phyloP scores from a whole-genome alignment of 768 basidiomycete genomes.

The Lactarius evosmus region DNA sequence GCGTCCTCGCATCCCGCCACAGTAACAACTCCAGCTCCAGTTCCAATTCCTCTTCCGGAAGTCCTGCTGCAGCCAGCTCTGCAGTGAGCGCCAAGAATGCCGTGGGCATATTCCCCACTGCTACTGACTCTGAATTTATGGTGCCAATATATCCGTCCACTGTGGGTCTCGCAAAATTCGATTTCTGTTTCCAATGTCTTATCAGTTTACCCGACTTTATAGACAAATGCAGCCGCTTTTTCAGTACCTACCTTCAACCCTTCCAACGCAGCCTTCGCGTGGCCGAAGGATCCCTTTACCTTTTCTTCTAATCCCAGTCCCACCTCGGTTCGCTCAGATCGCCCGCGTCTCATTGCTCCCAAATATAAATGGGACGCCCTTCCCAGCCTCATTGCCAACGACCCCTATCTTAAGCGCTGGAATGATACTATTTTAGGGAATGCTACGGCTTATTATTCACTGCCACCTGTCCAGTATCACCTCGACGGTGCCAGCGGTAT shows the following conservation, averaged over 20 bases:
- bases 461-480: constrained; percentile 64
- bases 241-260: constrained; percentile 67
- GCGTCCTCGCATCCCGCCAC: constrained; percentile 65
- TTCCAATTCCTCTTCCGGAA: constrained; percentile 25
- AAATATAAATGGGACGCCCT: constrained; percentile 88
- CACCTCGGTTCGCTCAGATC: constrained; percentile 65
- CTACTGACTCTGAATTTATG: constrained; percentile 75
- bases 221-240: constrained; percentile 77
- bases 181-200: not conserved
- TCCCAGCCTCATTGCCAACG: constrained; percentile 66
- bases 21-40: constrained; percentile 37
- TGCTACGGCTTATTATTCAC: constrained; percentile 67
- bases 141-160: constrained; percentile 87
- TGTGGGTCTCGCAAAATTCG: constrained; percentile 47
- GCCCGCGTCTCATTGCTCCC: constrained; percentile 91
- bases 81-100: constrained; percentile 56
- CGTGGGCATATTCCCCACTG: constrained; percentile 68
- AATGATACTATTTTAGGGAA: constrained; percentile 89
- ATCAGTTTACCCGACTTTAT: not conserved
- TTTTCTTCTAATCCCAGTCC: constrained; percentile 55
- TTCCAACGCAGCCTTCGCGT: constrained; percentile 51
- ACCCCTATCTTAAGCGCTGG: constrained; percentile 87
- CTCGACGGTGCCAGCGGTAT: constrained; percentile 88
- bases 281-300: constrained; percentile 78
- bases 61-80: constrained; percentile 49